Conservation (phyloP, 2,329 filamentous ascomycete genomes). For the Colletotrichum melonis region DNA sequence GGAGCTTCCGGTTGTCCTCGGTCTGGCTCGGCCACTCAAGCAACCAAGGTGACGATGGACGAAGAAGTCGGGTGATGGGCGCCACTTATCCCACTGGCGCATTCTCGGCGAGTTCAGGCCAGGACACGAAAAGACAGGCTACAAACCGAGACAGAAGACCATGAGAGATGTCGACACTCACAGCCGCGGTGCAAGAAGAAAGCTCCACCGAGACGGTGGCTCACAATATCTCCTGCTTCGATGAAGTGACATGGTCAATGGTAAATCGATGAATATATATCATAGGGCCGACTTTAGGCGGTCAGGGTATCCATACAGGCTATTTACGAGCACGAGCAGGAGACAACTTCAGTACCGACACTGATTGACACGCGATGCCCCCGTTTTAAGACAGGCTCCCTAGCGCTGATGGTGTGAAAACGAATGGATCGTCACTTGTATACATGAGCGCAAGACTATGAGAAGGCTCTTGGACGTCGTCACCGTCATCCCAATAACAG, state of each 20-base stretch:
- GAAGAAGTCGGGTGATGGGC: neutral
- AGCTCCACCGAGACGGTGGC: neutral
- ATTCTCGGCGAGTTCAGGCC: slow-evolving; percentile 6
- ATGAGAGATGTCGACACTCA: neutral
- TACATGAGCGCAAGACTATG: neutral
- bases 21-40: neutral
- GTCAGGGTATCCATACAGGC: neutral
- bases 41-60: neutral
- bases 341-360: neutral
- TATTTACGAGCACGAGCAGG: neutral
- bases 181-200: neutral
- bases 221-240: neutral
- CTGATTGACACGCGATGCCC: slow-evolving; percentile 28
- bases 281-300: neutral
- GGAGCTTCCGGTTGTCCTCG: neutral
- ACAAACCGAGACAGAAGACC: neutral
- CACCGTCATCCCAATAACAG: slow-evolving; percentile 31
- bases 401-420: slow-evolving; percentile 19
- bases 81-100: slow-evolving; percentile 9
- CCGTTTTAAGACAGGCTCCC: slow-evolving; percentile 20
- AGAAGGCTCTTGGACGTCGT: slow-evolving; percentile 33
- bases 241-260: neutral
- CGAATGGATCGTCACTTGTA: neutral
- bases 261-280: neutral
- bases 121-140: slow-evolving; percentile 4